Evolutionary conservation across 1,139 yeast genomes (phyloP).

Genomic region (Suhomyces ambrosiae): DNA sequence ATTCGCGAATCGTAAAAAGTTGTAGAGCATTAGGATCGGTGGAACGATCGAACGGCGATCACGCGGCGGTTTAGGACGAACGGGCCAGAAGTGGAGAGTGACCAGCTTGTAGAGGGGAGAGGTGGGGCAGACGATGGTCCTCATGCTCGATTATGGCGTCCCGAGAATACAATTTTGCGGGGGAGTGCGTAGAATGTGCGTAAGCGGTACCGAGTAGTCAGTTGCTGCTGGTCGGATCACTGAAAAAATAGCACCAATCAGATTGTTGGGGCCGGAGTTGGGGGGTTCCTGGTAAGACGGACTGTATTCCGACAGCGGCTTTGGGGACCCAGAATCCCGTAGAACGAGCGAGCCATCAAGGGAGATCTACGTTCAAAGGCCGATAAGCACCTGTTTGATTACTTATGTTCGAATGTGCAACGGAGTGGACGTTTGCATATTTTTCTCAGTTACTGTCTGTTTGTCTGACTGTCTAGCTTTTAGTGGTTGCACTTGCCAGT

Average conservation of each 20-base stretch:
- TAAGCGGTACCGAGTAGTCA: neutral
- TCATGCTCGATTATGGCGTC: neutral
- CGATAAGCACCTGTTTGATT: too few species aligned
- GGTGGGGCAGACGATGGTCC: neutral
- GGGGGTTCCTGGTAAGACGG: slow-evolving; percentile 1
- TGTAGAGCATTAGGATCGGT: neutral
- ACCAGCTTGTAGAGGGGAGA: slow-evolving; percentile 1
- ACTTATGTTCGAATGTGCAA: too few species aligned
- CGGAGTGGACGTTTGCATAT: too few species aligned
- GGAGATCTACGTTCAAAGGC: too few species aligned
- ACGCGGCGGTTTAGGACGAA: neutral
- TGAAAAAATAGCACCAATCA: neutral
- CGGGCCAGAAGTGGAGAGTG: slow-evolving; percentile 1
- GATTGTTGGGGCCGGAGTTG: neutral
- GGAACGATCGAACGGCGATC: neutral
- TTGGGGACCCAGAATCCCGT: neutral
- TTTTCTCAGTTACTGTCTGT: too few species aligned
- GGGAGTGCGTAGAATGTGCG: neutral
- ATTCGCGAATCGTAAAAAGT: neutral
- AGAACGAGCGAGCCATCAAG: neutral
- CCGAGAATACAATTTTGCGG: neutral
- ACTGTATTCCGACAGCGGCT: too few species aligned
- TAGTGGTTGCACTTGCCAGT: too few species aligned
- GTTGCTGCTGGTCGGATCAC: slow-evolving; percentile 1
- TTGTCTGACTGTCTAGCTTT: too few species aligned